Evolutionary conservation across 768 basidiomycete species (phyloP).

Genomic region (Calocybe gangraenosa): DNA sequence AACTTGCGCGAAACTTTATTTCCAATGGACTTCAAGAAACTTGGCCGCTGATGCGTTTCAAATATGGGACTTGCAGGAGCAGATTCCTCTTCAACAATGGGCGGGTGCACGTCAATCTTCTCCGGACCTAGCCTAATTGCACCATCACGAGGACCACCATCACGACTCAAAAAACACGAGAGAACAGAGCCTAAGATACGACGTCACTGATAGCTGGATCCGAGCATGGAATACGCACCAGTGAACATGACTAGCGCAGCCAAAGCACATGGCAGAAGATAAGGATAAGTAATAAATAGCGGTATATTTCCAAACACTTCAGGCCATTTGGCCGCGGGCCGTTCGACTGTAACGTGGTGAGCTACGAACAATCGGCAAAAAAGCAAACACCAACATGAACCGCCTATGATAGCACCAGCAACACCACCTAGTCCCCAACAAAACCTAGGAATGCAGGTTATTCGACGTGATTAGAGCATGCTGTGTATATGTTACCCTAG

Average conservation of each 20-base stretch:
- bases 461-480: background rate
- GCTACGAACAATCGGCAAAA: background rate
- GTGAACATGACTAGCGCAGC: constrained; percentile 73
- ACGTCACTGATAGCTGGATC: background rate
- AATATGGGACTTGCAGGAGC: constrained; percentile 41
- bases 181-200: constrained; percentile 67
- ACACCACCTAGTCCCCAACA: constrained; percentile 98
- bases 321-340: constrained; percentile 86
- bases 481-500: constrained; percentile 52
- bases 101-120: constrained; percentile 49
- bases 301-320: constrained; percentile 57
- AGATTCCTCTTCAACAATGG: constrained; percentile 68
- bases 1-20: constrained; percentile 52
- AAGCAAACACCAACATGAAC: constrained; percentile 54
- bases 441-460: constrained; percentile 46
- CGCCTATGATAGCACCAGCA: constrained; percentile 81
- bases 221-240: constrained; percentile 37
- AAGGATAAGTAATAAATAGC: constrained; percentile 80
- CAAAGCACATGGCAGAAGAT: constrained; percentile 81
- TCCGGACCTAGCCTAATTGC: constrained; percentile 81
- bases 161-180: constrained; percentile 82
- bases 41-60: constrained; percentile 35
- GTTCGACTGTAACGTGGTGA: constrained; percentile 55
- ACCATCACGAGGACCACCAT: constrained; percentile 87
- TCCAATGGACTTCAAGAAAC: constrained; percentile 37